Conservation (phyloP, 805 yeast genomes). For the Yamadazyma phyllophila region DNA sequence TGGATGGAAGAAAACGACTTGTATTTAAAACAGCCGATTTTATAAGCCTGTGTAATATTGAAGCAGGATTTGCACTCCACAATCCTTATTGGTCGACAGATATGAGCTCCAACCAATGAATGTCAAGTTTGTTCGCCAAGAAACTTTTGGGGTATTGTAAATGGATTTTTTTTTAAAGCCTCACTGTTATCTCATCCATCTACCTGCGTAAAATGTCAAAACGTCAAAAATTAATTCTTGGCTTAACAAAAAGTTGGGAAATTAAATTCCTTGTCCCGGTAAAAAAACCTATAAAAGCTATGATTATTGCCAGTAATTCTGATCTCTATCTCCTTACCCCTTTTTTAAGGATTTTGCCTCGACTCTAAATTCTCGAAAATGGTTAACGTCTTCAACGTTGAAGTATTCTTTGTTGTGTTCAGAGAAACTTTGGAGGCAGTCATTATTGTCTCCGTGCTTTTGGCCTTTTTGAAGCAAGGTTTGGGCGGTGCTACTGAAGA, state of each 20-base stretch:
- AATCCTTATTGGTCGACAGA: not conserved
- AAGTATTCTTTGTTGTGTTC: constrained; percentile 84
- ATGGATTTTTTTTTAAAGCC: not conserved
- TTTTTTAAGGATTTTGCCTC: not conserved
- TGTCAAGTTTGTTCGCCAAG: not conserved
- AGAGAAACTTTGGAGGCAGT: constrained; percentile 95
- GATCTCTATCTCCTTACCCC: not conserved
- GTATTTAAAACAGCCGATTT: no score
- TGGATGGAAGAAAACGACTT: no score
- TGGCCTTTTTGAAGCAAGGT: constrained; percentile 90
- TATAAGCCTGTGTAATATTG: not conserved
- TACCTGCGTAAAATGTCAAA: not conserved
- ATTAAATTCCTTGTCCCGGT: not conserved
- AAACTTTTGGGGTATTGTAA: not conserved
- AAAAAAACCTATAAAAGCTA: not conserved
- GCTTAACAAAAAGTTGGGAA: not conserved
- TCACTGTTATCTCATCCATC: not conserved
- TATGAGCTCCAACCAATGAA: not conserved
- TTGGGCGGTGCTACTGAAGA: constrained; percentile 56
- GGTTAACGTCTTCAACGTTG: constrained; percentile 59
- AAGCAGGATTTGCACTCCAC: not conserved
- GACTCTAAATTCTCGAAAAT: constrained; percentile 4
- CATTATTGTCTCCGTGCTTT: constrained; percentile 82
- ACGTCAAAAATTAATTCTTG: not conserved
- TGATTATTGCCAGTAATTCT: not conserved